These are phyloP conservation scores for Anthracocystis walkeri DNA, from an alignment of 1,284 basidiomycete genomes.

Conservation along the genomic window DNA sequence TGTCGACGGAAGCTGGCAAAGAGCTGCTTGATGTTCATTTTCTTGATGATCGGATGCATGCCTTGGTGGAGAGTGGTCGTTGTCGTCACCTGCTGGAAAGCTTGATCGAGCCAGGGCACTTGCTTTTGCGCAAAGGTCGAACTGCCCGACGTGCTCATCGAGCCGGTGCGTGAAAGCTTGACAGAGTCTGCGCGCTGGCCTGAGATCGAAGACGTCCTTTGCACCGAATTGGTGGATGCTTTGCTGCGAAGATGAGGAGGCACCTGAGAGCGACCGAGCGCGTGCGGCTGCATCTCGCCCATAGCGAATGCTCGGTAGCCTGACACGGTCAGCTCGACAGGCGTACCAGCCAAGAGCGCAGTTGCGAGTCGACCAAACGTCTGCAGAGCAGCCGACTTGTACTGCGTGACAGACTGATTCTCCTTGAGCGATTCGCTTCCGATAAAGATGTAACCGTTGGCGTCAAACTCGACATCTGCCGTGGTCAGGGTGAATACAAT, in stretches of 20 bases:
- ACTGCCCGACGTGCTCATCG: conserved; percentile 22
- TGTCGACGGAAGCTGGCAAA: conserved; percentile 41
- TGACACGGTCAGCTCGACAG: conserved; percentile 25
- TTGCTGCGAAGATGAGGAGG: conserved; percentile 35
- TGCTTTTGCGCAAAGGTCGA: conserved; percentile 31
- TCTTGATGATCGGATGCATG: conserved; percentile 21
- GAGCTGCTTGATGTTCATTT: conserved; percentile 31
- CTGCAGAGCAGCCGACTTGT: conserved; percentile 23
- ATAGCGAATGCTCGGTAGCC: conserved; percentile 49
- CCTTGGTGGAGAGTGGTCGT: conserved; percentile 30
- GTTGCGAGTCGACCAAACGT: conserved; percentile 33
- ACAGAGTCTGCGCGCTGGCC: conserved; percentile 7
- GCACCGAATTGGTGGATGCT: conserved; percentile 18
- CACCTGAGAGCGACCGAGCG: conserved; percentile 22
- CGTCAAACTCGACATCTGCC: conserved; percentile 39
- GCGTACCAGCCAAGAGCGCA: conserved; percentile 19
- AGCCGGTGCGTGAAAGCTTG: conserved; percentile 15
- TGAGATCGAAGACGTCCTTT: conserved; percentile 16
- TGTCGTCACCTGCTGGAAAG: conserved; percentile 47
- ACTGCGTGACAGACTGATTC: conserved; percentile 25
- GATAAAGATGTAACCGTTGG: conserved; percentile 39
- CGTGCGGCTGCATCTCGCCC: conserved; percentile 31
- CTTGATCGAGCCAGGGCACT: conserved; percentile 59
- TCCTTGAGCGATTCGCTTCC: conserved; percentile 39
- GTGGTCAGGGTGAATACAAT: conserved; percentile 40